A percentile compares a stretch with the other conserved stretches of the same genome.
Conservation (phyloP, 345 rosid genomes). For the Eucalyptus sp. region DNA sequence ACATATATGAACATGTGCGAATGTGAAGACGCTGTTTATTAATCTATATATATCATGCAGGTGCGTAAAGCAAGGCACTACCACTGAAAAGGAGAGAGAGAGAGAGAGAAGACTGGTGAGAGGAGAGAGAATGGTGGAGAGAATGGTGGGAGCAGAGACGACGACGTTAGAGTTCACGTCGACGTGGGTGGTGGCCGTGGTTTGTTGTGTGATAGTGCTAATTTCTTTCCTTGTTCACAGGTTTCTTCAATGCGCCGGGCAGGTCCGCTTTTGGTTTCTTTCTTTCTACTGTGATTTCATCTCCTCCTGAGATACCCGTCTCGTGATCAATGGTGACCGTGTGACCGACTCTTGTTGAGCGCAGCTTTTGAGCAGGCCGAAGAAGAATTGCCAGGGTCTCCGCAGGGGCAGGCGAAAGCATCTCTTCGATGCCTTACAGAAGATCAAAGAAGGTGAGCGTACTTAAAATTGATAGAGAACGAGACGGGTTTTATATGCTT, state of each 20-base stretch:
- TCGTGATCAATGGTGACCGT: not conserved
- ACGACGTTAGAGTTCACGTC: conserved; percentile 44
- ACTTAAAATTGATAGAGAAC: not conserved
- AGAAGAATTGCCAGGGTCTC: not conserved
- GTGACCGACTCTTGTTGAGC: not conserved
- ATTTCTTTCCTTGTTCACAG: conserved; percentile 62
- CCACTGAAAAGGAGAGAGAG: not conserved
- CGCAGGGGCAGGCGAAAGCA: conserved; percentile 48
- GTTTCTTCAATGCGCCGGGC: conserved; percentile 54
- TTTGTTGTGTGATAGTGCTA: conserved; percentile 59
- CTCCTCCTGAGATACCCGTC: not conserved
- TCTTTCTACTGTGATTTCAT: not conserved
- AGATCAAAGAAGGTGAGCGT: conserved; percentile 70
- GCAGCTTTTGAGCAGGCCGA: conserved; percentile 13
- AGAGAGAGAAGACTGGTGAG: not conserved
- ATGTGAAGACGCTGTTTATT: not conserved
- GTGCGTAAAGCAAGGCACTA: not conserved
- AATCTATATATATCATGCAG: not conserved
- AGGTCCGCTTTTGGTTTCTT: conserved; percentile 15
- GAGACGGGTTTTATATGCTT: not conserved
- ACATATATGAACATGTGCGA: no score
- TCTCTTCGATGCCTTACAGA: conserved; percentile 60
- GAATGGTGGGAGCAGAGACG: not conserved
- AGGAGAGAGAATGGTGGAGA: conserved; percentile 1
- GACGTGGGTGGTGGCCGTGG: conserved; percentile 72